Evolutionary conservation across 495 filamentous ascomycete genomes (phyloP).

Genomic region (Astrothelium macrocarpum): DNA sequence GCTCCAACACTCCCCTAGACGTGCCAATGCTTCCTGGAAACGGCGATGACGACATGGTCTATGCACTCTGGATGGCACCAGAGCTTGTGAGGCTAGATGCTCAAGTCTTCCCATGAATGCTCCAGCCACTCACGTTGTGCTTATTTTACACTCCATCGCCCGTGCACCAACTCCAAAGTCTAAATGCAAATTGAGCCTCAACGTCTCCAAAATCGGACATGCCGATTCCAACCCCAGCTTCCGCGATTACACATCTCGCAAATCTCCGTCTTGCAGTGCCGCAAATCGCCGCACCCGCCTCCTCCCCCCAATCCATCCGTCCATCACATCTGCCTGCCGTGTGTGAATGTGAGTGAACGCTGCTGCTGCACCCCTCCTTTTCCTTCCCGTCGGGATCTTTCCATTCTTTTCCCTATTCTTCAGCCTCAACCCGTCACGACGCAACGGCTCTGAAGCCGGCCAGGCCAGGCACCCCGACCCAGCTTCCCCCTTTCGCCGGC

Average conservation of each 20-base stretch:
- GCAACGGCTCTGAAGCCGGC: neutral
- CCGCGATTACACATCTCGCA: neutral
- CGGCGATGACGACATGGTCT: neutral
- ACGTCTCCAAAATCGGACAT: neutral
- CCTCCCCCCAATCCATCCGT: neutral
- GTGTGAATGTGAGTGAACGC: too few species aligned
- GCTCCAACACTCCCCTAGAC: neutral
- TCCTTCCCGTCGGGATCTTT: neutral
- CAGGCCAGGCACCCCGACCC: constrained; percentile 2
- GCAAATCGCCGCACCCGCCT: neutral
- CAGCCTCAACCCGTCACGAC: neutral
- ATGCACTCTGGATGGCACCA: neutral
- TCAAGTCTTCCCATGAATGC: neutral
- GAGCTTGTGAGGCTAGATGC: neutral
- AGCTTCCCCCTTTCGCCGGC: neutral
- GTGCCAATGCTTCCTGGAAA: neutral
- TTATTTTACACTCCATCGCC: neutral
- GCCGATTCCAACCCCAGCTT: neutral
- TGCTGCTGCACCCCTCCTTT: neutral
- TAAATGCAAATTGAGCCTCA: neutral
- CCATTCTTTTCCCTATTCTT: neutral
- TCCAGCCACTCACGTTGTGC: neutral
- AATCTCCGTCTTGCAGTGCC: constrained; percentile 2
- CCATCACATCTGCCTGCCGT: too few species aligned
- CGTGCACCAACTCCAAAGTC: neutral